These are phyloP conservation scores for Colletotrichum orchidophilum DNA, from an alignment of 2,329 filamentous ascomycete species.

Conservation along the genomic window DNA sequence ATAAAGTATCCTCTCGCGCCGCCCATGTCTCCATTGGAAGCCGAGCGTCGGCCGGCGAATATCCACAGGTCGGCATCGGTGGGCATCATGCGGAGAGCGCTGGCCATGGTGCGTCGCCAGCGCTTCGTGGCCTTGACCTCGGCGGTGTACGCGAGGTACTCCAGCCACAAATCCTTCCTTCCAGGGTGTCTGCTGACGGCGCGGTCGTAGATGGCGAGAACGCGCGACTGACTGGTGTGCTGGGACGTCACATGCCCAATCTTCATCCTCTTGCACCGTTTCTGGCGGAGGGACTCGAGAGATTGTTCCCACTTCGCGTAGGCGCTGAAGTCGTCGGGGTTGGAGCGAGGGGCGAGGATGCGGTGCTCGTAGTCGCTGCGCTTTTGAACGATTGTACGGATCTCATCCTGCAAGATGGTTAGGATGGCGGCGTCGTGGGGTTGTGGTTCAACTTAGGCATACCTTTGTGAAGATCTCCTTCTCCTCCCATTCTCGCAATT, in stretches of 20 bases:
- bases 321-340: constrained; percentile 80
- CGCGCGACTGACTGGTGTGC: constrained; percentile 80
- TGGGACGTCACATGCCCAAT: constrained; percentile 73
- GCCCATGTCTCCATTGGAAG: constrained; percentile 86
- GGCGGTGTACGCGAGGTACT: constrained; percentile 85
- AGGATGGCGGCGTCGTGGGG: constrained; percentile 15
- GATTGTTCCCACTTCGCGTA: constrained; percentile 81
- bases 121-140: constrained; percentile 73
- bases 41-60: constrained; percentile 81
- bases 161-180: constrained; percentile 84
- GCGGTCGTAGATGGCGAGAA: constrained; percentile 90
- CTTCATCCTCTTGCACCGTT: constrained; percentile 83
- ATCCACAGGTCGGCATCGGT: constrained; percentile 87
- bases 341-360: constrained; percentile 82
- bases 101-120: constrained; percentile 71
- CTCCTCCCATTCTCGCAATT: constrained; percentile 90
- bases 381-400: constrained; percentile 86
- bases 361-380: constrained; percentile 94
- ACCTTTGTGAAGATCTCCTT: constrained; percentile 91
- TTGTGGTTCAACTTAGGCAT: constrained; percentile 39
- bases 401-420: constrained; percentile 77
- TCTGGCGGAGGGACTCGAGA: constrained; percentile 79
- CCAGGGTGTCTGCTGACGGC: constrained; percentile 86
- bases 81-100: constrained; percentile 86
- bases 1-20: constrained; percentile 87